Evolutionary conservation across 176 grass and related monocot species (phyloP).

Genomic region (Neostapfia colusana): DNA sequence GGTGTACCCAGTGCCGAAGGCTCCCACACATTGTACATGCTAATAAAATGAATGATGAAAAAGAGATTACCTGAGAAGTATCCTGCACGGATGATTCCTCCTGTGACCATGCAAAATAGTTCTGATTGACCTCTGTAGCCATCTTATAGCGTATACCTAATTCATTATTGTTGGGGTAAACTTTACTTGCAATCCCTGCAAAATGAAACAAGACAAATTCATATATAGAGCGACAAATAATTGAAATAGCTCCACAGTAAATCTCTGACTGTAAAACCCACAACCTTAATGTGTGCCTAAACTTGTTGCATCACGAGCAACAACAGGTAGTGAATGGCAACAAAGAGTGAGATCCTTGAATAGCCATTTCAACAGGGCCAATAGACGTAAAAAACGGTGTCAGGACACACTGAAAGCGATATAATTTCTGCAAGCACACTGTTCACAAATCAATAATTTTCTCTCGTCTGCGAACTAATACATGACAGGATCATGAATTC

Average conservation of each 20-base stretch:
- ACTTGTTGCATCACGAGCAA: background rate
- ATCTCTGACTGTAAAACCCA: background rate
- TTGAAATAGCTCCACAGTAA: background rate
- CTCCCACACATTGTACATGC: background rate
- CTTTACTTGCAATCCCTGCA: constrained; percentile 33
- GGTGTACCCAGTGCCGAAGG: too few relatives aligned
- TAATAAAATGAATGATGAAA: constrained; percentile 6
- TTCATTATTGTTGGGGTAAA: constrained; percentile 30
- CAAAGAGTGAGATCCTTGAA: background rate
- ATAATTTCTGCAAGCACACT: background rate
- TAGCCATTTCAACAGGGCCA: background rate
- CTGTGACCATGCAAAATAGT: constrained; percentile 79
- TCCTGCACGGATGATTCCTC: constrained; percentile 66
- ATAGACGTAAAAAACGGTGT: background rate
- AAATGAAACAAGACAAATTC: constrained; percentile 23
- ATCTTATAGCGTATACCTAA: constrained; percentile 46
- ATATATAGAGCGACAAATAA: constrained; percentile 13
- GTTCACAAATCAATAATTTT: constrained; percentile 16
- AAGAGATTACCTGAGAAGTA: constrained; percentile 62
- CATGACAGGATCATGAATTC: background rate
- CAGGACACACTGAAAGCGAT: background rate
- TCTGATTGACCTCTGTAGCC: constrained; percentile 84
- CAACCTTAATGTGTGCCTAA: background rate
- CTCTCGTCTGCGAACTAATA: background rate
- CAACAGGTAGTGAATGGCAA: background rate